These are phyloP conservation scores for Colletotrichum sidae DNA, from an alignment of 2,329 filamentous ascomycete species.

Conservation along the genomic window DNA sequence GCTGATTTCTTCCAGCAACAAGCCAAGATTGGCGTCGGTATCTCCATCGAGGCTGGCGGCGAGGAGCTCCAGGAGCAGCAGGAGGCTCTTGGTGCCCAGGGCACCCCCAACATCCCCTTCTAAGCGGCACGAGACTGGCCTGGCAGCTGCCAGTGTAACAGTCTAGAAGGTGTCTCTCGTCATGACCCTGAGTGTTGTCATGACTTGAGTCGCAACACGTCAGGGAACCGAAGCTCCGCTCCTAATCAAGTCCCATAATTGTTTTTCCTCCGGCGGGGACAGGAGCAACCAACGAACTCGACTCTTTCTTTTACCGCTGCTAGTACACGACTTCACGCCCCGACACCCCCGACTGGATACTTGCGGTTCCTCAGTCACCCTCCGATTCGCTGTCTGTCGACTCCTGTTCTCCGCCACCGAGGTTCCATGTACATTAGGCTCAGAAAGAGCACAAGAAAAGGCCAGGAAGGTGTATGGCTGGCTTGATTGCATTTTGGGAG, in stretches of 20 bases:
- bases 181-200: too few relatives aligned
- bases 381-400: slow-evolving; percentile 25
- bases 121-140: slow-evolving; percentile 52
- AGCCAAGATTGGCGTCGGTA: slow-evolving; percentile 93
- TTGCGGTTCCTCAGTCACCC: slow-evolving; percentile 22
- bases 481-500: slow-evolving; percentile 35
- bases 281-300: slow-evolving; percentile 29
- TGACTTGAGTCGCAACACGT: too few relatives aligned
- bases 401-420: slow-evolving; percentile 28
- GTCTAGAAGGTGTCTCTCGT: background rate
- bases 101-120: slow-evolving; percentile 72
- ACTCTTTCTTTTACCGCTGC: slow-evolving; percentile 36
- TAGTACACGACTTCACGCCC: slow-evolving; percentile 37
- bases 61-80: slow-evolving; percentile 92
- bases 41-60: slow-evolving; percentile 87
- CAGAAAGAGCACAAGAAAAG: slow-evolving; percentile 26
- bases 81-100: slow-evolving; percentile 67
- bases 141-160: slow-evolving; percentile 1
- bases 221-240: slow-evolving; percentile 40
- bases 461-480: slow-evolving; percentile 31
- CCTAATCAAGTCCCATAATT: slow-evolving; percentile 39
- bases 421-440: slow-evolving; percentile 39
- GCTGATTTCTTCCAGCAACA: slow-evolving; percentile 73
- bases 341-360: slow-evolving; percentile 28
- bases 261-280: slow-evolving; percentile 33